Evolutionary conservation across 2,329 filamentous ascomycete genomes (phyloP).

Genomic region (Talaromyces albobiverticillius): DNA sequence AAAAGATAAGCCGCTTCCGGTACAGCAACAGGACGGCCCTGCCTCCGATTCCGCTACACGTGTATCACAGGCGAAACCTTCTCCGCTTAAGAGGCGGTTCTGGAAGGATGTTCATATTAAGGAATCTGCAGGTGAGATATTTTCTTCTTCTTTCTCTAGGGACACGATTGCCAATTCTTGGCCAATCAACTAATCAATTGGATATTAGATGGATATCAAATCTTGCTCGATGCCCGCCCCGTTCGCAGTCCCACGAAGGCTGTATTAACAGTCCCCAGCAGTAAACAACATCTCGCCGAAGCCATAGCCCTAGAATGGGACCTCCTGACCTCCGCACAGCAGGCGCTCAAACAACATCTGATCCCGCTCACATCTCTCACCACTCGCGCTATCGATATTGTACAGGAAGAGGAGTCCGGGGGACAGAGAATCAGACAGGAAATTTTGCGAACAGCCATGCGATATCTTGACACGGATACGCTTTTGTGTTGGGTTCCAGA

Average conservation of each 20-base stretch:
- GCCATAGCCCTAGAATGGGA: conserved; percentile 95
- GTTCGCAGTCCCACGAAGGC: conserved; percentile 74
- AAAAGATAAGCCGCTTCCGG: conserved; percentile 53
- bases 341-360: conserved; percentile 80
- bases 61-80: conserved; percentile 24
- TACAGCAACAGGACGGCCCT: conserved; percentile 42
- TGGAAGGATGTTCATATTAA: conserved; percentile 80
- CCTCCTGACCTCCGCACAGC: conserved; percentile 72
- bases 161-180: too few relatives aligned
- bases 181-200: too few relatives aligned
- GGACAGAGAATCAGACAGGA: conserved; percentile 56
- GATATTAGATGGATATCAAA: conserved; percentile 55
- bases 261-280: conserved; percentile 67
- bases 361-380: conserved; percentile 85
- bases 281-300: conserved; percentile 77
- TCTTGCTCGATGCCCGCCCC: conserved; percentile 75
- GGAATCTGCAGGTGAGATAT: conserved; percentile 61
- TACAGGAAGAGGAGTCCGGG: conserved; percentile 59
- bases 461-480: conserved; percentile 89
- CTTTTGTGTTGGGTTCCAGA: conserved; percentile 83
- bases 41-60: conserved; percentile 35
- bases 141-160: too few relatives aligned
- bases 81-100: conserved; percentile 68
- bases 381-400: conserved; percentile 80
- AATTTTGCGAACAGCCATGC: conserved; percentile 68